Evolutionary conservation across 2,329 filamentous ascomycete species (phyloP), one percentile per base, ranked within the genome.

Genomic region (Scytalidium lignicola): DNA sequence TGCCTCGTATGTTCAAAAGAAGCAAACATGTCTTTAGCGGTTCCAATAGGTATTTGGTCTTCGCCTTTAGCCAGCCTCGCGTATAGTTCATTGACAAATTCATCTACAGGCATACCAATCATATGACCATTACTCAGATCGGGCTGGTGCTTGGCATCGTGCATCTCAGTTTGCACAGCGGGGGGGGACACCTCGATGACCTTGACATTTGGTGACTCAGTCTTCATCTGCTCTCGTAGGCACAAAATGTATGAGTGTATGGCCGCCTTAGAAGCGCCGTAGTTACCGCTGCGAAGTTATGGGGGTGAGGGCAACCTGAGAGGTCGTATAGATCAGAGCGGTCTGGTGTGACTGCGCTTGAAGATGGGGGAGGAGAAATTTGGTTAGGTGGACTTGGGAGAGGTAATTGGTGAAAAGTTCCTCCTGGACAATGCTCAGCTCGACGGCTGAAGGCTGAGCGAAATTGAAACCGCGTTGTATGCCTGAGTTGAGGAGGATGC

Each of bases 401-500:
- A 60, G 62, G 56, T 72, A 75, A 50, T 75, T 74, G 43, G 64
- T 62, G 2, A 58, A 63, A 6, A 73, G 55, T 48, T 75, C 70
- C 1, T 55, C 47, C 44, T 69, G 56, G 47, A 74, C 67, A 0
- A 54, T 39, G 1, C 52, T 42, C 2, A 74, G 58, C 41, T 71
- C 60, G 46, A 77, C 67, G 3, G 61, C 67, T 5, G 65, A 65
- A 2, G 76, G 74, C 17, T 68, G 61, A 5, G 69, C 64, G 57
- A 81, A 74, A 61, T 78, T 65, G 40, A 76, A 62, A 1, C 58
- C 59, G 22, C 67, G 66, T 59, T 84, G 79, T 26, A 78, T 68
- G 8, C 79, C 79, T 0, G 79, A 74, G 59, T 82, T 83, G 45
- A 83, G 65, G 48, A 84, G 62, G 21, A 85, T 59, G 55, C 72